These are phyloP conservation scores for Dalbergia oliveri DNA, from an alignment of 306 rosid genomes.

Conservation along the genomic window DNA sequence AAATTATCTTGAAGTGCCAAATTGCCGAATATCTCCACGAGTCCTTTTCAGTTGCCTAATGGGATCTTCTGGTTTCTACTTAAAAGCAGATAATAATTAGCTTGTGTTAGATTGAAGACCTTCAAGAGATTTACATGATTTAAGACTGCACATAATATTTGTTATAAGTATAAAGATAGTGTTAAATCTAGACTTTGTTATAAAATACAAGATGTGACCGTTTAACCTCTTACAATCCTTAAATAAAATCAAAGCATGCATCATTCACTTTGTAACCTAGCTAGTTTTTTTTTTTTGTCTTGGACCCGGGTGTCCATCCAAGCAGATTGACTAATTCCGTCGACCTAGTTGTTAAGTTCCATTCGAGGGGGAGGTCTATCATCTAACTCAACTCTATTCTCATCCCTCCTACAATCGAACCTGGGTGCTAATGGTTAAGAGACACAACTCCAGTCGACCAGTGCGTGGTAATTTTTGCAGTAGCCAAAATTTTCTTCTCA, in stretches of 20 bases:
- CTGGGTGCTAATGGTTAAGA: too few species aligned
- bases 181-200: slow-evolving; percentile 23
- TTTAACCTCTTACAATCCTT: slow-evolving; percentile 8
- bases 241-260: slow-evolving; percentile 12
- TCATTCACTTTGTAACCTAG: slow-evolving; percentile 42
- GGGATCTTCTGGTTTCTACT: slow-evolving; percentile 48
- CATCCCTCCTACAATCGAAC: too few species aligned
- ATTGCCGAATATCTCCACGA: not conserved
- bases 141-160: slow-evolving; percentile 11
- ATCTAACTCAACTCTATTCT: too few species aligned
- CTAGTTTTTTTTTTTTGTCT: not conserved
- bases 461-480: not conserved
- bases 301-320: too few species aligned
- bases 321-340: too few species aligned
- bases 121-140: slow-evolving; percentile 24
- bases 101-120: slow-evolving; percentile 39
- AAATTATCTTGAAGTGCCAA: not conserved
- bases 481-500: slow-evolving; percentile 7
- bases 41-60: slow-evolving; percentile 43
- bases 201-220: not conserved
- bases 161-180: not conserved
- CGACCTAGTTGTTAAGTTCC: too few species aligned
- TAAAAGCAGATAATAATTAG: slow-evolving; percentile 23
- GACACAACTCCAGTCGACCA: too few species aligned
- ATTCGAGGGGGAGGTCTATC: too few species aligned